These are phyloP conservation scores for Ambrosiella xylebori DNA, from an alignment of 2,329 filamentous ascomycete genomes.

Conservation along the genomic window DNA sequence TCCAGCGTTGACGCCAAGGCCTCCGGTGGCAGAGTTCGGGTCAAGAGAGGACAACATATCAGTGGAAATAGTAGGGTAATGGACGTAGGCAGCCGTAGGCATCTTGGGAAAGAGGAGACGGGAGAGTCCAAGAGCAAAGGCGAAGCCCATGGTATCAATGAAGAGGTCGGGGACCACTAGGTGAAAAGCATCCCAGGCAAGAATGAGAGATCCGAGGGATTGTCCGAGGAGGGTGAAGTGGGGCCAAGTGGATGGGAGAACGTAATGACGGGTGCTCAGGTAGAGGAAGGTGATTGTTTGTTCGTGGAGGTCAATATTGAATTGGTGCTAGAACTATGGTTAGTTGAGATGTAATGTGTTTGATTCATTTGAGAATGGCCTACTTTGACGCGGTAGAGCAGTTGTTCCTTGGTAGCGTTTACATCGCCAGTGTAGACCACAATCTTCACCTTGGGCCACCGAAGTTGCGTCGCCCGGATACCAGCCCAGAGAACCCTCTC, in stretches of 20 bases:
- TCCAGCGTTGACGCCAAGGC: constrained; percentile 67
- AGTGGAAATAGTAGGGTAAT: constrained; percentile 95
- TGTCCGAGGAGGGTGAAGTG: constrained; percentile 90
- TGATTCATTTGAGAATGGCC: constrained; percentile 11
- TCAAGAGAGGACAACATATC: constrained; percentile 86
- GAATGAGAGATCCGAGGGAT: constrained; percentile 68
- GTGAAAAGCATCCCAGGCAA: constrained; percentile 87
- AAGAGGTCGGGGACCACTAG: constrained; percentile 85
- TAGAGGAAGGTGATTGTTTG: constrained; percentile 80
- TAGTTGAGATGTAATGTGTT: constrained; percentile 6
- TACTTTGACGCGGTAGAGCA: constrained; percentile 62
- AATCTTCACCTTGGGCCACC: constrained; percentile 77
- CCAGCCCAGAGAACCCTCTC: constrained; percentile 95
- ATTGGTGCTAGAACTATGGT: constrained; percentile 43
- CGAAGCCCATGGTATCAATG: constrained; percentile 96
- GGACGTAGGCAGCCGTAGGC: constrained; percentile 83
- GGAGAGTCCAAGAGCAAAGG: constrained; percentile 68
- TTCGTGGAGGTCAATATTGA: constrained; percentile 78
- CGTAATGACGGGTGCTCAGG: constrained; percentile 70
- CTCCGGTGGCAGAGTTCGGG: constrained; percentile 37
- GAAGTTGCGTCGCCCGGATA: constrained; percentile 72
- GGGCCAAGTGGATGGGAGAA: constrained; percentile 75
- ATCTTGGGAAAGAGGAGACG: constrained; percentile 66
- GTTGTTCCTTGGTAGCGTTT: constrained; percentile 63
- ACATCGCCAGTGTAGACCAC: constrained; percentile 93